These are phyloP conservation scores for Lentinus tigrinus DNA, from an alignment of 768 basidiomycete genomes.

Conservation along the genomic window DNA sequence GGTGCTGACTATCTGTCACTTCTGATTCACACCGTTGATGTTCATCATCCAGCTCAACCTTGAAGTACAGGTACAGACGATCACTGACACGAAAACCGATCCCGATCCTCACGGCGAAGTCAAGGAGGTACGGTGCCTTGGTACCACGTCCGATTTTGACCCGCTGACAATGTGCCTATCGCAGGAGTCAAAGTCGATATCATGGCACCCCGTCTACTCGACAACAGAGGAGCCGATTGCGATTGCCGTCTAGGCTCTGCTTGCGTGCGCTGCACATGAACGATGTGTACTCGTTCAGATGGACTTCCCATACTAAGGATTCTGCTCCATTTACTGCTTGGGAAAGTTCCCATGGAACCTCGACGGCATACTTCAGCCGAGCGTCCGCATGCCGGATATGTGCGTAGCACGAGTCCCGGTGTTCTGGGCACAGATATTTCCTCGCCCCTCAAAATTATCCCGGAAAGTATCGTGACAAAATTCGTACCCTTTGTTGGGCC, in stretches of 20 bases:
- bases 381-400: too few species aligned
- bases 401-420: too few species aligned
- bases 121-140: not conserved
- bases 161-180: not conserved
- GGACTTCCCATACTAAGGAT: not conserved
- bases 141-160: not conserved
- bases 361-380: too few species aligned
- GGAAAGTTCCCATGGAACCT: too few species aligned
- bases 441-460: too few species aligned
- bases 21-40: not conserved
- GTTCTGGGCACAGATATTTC: too few species aligned
- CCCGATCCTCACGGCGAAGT: not conserved
- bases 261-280: not conserved
- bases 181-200: not conserved
- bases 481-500: too few species aligned
- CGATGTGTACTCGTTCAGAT: not conserved
- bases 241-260: not conserved
- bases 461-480: too few species aligned
- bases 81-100: conserved; percentile 12
- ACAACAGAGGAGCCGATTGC: not conserved
- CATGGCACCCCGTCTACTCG: not conserved
- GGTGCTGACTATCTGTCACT: not conserved
- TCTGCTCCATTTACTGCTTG: not conserved
- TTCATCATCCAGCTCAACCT: not conserved
- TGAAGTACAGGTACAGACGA: conserved; percentile 11